A percentile compares a stretch with the other conserved stretches of the same genome.
Conservation (phyloP, 192 early-diverging fungal genomes). For the Rhizoclosmatium globosum region DNA sequence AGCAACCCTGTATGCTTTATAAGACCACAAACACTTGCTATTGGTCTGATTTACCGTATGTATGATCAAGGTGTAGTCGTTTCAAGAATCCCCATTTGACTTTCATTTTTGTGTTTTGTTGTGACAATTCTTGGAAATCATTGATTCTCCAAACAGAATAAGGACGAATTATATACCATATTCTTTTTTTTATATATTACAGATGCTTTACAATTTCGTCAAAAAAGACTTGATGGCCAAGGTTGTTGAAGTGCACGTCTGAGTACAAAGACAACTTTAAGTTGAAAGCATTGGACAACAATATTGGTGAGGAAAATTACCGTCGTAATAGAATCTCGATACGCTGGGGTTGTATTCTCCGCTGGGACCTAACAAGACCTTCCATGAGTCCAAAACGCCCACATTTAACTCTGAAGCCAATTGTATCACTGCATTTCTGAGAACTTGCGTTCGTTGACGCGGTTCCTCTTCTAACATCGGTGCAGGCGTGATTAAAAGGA, state of each 20-base stretch:
- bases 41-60: conserved; percentile 45
- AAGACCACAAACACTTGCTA: neutral
- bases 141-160: neutral
- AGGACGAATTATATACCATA: neutral
- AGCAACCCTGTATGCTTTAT: conserved; percentile 35
- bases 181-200: neutral
- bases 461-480: neutral
- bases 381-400: conserved; percentile 25
- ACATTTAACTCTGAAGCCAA: neutral
- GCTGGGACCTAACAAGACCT: conserved; percentile 20
- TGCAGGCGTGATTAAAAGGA: conserved; percentile 26
- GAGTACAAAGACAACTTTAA: neutral
- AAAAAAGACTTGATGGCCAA: conserved; percentile 25
- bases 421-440: conserved; percentile 7
- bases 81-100: neutral
- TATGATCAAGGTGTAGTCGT: conserved; percentile 48
- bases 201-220: conserved; percentile 5
- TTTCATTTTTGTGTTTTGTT: conserved; percentile 11
- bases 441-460: neutral
- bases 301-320: neutral
- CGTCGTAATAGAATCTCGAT: neutral
- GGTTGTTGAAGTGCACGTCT: conserved; percentile 17
- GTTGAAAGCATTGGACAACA: neutral
- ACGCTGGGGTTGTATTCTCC: conserved; percentile 6
- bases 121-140: neutral